Percentiles rank a stretch among this genome's conserved stretches.
Evolutionary conservation across 2,329 filamentous ascomycete species (phyloP).

Genomic region (Penicillium expansum): DNA sequence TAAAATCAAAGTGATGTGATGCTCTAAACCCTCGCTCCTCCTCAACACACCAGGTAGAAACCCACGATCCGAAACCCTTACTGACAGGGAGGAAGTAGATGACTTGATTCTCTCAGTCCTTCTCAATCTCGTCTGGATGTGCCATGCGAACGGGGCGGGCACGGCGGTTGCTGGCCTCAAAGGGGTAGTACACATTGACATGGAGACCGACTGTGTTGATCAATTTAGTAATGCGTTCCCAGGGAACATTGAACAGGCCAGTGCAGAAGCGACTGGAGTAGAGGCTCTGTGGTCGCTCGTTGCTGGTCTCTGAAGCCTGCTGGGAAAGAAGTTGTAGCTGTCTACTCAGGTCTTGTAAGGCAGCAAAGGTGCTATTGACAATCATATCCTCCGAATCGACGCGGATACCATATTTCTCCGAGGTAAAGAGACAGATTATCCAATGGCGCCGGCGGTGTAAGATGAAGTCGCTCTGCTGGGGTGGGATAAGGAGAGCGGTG

Average conservation of each 20-base stretch:
- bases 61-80: background rate
- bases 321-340: constrained; percentile 31
- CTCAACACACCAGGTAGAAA: background rate
- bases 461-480: constrained; percentile 38
- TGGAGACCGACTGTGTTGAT: constrained; percentile 41
- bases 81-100: background rate
- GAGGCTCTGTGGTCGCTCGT: constrained; percentile 23
- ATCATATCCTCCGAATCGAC: constrained; percentile 43
- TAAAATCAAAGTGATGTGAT: background rate
- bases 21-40: background rate
- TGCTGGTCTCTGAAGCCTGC: background rate
- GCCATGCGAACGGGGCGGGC: background rate
- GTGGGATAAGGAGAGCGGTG: constrained; percentile 55
- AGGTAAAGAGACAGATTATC: constrained; percentile 61
- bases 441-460: constrained; percentile 45
- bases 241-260: constrained; percentile 56
- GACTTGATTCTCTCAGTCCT: background rate
- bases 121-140: background rate
- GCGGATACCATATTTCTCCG: constrained; percentile 47
- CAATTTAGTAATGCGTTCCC: constrained; percentile 49
- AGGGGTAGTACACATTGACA: constrained; percentile 36
- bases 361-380: constrained; percentile 48
- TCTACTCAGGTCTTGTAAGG: constrained; percentile 49
- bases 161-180: background rate
- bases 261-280: constrained; percentile 58